A percentile compares a stretch with the other conserved stretches of the same genome.
phyloP scores from a whole-genome alignment of 352 stramenopile species.

The Pythium dissotocum region DNA sequence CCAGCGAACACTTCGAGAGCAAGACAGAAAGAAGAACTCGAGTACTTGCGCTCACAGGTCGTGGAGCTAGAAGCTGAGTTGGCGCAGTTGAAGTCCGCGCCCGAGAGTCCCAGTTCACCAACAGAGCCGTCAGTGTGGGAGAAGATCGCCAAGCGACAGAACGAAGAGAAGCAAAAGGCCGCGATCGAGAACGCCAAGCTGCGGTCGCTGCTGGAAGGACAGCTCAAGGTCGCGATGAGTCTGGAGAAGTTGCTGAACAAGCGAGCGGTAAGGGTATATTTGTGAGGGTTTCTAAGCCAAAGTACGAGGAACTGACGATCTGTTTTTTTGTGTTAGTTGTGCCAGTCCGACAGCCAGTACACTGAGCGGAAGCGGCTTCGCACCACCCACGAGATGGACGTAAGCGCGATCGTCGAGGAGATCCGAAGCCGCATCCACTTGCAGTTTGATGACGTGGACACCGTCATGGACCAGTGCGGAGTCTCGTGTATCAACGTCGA shows the following conservation, averaged over 20 bases:
- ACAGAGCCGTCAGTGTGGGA: slow-evolving; percentile 14
- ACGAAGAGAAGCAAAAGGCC: slow-evolving; percentile 36
- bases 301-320: background rate
- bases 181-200: slow-evolving; percentile 52
- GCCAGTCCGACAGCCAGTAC: background rate
- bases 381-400: background rate
- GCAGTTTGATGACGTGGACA: slow-evolving; percentile 4
- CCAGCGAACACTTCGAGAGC: background rate
- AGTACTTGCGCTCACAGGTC: slow-evolving; percentile 31
- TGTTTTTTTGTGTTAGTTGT: background rate
- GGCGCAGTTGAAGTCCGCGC: background rate
- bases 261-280: slow-evolving; percentile 25
- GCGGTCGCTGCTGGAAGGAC: slow-evolving; percentile 38
- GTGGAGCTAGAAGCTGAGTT: slow-evolving; percentile 32
- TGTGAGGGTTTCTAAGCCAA: no score
- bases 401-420: background rate
- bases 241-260: slow-evolving; percentile 46
- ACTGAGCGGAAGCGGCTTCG: slow-evolving; percentile 1
- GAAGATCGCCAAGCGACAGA: slow-evolving; percentile 39
- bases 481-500: background rate
- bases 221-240: slow-evolving; percentile 39
- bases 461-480: background rate
- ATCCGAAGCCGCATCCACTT: background rate
- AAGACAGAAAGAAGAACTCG: slow-evolving; percentile 38
- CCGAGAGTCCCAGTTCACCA: background rate